These are phyloP conservation scores for Coniferiporia weirii DNA, from an alignment of 1,284 basidiomycete species.

Conservation along the genomic window DNA sequence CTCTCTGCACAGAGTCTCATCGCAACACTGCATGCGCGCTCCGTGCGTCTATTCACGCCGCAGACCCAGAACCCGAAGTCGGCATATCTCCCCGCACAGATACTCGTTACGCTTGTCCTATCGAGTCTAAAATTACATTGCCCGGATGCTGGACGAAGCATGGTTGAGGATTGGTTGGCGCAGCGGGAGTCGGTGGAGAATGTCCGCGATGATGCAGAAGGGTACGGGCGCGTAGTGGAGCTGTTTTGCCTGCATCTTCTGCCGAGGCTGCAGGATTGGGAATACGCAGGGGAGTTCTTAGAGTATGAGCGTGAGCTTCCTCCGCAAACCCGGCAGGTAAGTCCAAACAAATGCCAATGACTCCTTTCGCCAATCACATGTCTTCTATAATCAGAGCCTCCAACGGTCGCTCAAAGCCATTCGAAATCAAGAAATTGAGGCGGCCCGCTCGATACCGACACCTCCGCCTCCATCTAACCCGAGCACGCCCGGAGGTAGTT, in stretches of 20 bases:
- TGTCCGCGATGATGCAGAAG: constrained; percentile 35
- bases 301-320: constrained; percentile 63
- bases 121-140: constrained; percentile 63
- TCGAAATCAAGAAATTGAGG: constrained; percentile 20
- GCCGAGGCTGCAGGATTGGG: constrained; percentile 69
- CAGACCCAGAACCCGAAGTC: constrained; percentile 33
- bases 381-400: constrained; percentile 33
- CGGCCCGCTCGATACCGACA: constrained; percentile 20
- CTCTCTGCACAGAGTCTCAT: constrained; percentile 57
- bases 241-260: constrained; percentile 68
- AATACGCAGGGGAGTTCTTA: constrained; percentile 69
- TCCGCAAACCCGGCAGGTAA: constrained; percentile 47
- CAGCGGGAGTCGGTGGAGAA: constrained; percentile 35
- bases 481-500: constrained; percentile 28
- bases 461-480: constrained; percentile 26
- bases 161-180: constrained; percentile 75
- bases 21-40: constrained; percentile 52
- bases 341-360: constrained; percentile 21
- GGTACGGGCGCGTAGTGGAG: constrained; percentile 69
- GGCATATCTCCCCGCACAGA: constrained; percentile 58
- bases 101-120: constrained; percentile 62
- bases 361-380: constrained; percentile 6
- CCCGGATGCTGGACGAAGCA: constrained; percentile 51
- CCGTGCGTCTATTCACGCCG: constrained; percentile 62
- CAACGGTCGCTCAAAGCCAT: constrained; percentile 36